Evolutionary conservation across 331 rosid species (phyloP).

Genomic region (Quercus phellos): DNA sequence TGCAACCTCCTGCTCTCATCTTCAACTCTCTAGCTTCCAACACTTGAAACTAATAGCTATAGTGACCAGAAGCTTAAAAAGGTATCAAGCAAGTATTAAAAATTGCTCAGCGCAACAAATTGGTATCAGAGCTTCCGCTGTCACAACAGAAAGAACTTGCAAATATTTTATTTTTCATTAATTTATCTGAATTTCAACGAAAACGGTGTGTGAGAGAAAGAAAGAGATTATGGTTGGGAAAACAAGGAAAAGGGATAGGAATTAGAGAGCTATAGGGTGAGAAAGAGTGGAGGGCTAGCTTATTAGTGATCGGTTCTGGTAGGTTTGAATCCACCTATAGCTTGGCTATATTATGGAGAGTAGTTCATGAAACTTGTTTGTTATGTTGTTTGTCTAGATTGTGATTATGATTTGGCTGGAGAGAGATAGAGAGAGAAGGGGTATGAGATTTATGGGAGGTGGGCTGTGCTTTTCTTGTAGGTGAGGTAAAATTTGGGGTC

Average conservation of each 20-base stretch:
- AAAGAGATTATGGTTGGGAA: constrained; percentile 15
- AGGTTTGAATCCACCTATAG: constrained; percentile 14
- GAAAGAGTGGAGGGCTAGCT: neutral
- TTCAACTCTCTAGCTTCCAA: neutral
- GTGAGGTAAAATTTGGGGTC: constrained; percentile 87
- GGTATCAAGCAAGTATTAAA: neutral
- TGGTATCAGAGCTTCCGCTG: no score
- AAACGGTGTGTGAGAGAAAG: neutral
- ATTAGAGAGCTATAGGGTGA: constrained; percentile 1
- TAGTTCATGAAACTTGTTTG: constrained; percentile 26
- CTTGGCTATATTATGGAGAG: constrained; percentile 21
- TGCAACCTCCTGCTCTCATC: constrained; percentile 89
- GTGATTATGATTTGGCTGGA: constrained; percentile 24
- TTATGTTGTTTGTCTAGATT: constrained; percentile 23
- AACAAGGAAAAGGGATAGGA: constrained; percentile 13
- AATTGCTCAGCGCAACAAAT: no score
- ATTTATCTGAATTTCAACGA: constrained; percentile 6
- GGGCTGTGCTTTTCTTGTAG: constrained; percentile 86
- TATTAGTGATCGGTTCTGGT: constrained; percentile 15
- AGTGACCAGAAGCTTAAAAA: neutral
- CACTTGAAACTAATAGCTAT: neutral
- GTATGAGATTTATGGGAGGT: constrained; percentile 50
- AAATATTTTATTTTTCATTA: constrained; percentile 13
- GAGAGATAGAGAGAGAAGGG: constrained; percentile 16
- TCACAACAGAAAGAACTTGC: neutral